Evolutionary conservation across 2,329 filamentous ascomycete species (phyloP).

Genomic region (Seiridium cupressi): DNA sequence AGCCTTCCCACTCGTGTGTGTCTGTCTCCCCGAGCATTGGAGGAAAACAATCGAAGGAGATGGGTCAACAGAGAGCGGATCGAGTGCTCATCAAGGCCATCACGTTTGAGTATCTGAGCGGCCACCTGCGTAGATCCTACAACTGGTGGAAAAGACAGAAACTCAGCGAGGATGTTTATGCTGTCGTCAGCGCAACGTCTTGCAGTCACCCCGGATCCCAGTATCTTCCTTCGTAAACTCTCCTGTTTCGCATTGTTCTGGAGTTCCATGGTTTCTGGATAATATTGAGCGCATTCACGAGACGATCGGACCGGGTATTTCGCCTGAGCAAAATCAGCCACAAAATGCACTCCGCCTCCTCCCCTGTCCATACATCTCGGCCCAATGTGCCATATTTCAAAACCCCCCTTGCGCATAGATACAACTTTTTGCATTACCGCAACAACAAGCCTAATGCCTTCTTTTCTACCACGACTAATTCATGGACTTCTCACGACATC

Average conservation of each 20-base stretch:
- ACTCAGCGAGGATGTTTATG: slow-evolving; percentile 6
- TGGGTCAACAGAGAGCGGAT: slow-evolving; percentile 63
- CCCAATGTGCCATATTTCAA: slow-evolving; percentile 11
- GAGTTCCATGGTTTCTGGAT: slow-evolving; percentile 29
- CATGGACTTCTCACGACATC: slow-evolving; percentile 20
- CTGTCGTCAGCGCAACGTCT: slow-evolving; percentile 7
- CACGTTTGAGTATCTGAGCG: slow-evolving; percentile 16
- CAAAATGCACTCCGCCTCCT: neutral
- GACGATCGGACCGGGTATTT: neutral
- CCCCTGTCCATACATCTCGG: neutral
- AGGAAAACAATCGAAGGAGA: slow-evolving; percentile 94
- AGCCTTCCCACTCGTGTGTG: slow-evolving; percentile 94
- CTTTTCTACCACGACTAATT: slow-evolving; percentile 26
- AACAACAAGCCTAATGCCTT: slow-evolving; percentile 33
- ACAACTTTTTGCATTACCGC: slow-evolving; percentile 27
- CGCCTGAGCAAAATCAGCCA: neutral
- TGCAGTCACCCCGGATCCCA: neutral
- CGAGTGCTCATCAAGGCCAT: slow-evolving; percentile 30
- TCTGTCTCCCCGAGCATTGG: slow-evolving; percentile 95
- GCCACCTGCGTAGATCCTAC: too few species aligned
- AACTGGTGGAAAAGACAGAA: too few species aligned
- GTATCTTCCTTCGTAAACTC: neutral
- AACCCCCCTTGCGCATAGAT: slow-evolving; percentile 17
- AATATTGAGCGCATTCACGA: slow-evolving; percentile 2
- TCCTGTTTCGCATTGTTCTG: slow-evolving; percentile 32